Base-by-base conservation (phyloP, 805 yeast genomes). In the Kockiozyma suomiensis region DNA sequence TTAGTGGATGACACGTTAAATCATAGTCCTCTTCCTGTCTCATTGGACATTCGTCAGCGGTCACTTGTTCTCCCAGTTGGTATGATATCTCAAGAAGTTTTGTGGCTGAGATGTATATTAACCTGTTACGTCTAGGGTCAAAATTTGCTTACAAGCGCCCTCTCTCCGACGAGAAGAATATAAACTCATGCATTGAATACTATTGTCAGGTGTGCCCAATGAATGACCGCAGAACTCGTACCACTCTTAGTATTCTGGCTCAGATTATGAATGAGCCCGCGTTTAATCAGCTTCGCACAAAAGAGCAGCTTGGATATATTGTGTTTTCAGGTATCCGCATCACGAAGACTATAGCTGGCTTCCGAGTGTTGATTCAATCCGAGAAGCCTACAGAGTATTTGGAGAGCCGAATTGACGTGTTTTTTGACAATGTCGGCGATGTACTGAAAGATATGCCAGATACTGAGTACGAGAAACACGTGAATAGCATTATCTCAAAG, bases 291-390 rank as follows among this genome's bases (percentile, higher is more conserved):
- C 79, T 93, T 59, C 82, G 99, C 74, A 93, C 99, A 5, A 87
- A 90, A 68, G 98, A 93, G 75, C 98, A 94, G 73, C 79, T 93
- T 33, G 99, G 99, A 1, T 93, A 93, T 70, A 91, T 93, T 64
- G 99, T 93, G 0, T 90, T 90, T 70, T 85, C 94, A 46, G 88
- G 96, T 0, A 76, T 81, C 26, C 78, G 87, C 62, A 79, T 80
- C 61, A 82, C 89, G 2, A 82, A 96, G 70, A 86, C 94, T 23
- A 82, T 87, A 4, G 79, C 83, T 70, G 92, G 93, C 13, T 81
- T 85, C 66, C 80, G 94, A 68, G 74, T 94, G 13, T 76, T 92
- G 66, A 81, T 92, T 52, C 99, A 93, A 75, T 86, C 94, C 61
- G 97, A 90, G 72, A 83, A 87, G 71, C 75, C 89, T 1, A 79